Percentiles rank a stretch among this genome's conserved stretches.
Evolutionary conservation across 169 alveolate species (phyloP).

Genomic region (Perkinsus chesapeaki): DNA sequence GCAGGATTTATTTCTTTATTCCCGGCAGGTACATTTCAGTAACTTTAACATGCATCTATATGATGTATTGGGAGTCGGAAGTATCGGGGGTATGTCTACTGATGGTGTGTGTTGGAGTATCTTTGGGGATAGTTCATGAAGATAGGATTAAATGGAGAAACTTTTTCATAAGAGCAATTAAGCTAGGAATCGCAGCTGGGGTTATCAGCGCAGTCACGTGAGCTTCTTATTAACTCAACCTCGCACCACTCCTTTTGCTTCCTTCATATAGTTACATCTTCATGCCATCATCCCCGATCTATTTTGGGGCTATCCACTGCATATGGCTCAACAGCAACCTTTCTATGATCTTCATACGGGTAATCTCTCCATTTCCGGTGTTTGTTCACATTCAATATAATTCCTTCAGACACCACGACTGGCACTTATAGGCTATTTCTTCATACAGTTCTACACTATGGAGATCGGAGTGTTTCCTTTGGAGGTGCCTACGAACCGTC

Average conservation of each 20-base stretch:
- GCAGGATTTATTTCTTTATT: no score
- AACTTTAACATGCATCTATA: not conserved
- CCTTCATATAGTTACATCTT: not conserved
- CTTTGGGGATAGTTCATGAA: not conserved
- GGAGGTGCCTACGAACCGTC: not conserved
- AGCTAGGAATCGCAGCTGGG: not conserved
- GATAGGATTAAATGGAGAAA: not conserved
- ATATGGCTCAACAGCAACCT: not conserved
- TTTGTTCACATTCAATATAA: not conserved
- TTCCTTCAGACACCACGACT: not conserved
- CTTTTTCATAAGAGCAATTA: not conserved
- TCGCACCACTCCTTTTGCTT: not conserved
- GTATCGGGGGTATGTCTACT: not conserved
- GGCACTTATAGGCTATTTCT: not conserved
- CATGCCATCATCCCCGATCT: not conserved
- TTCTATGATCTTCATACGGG: not conserved
- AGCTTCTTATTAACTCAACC: not conserved
- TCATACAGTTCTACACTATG: not conserved
- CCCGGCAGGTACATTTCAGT: not conserved
- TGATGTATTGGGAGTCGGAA: not conserved
- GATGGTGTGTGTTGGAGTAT: not conserved
- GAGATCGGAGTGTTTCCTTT: not conserved
- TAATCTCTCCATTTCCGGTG: not conserved
- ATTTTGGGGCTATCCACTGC: not conserved
- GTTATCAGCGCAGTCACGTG: not conserved